These are phyloP conservation scores for Viola odorata DNA, from an alignment of 345 rosid species.

Conservation along the genomic window DNA sequence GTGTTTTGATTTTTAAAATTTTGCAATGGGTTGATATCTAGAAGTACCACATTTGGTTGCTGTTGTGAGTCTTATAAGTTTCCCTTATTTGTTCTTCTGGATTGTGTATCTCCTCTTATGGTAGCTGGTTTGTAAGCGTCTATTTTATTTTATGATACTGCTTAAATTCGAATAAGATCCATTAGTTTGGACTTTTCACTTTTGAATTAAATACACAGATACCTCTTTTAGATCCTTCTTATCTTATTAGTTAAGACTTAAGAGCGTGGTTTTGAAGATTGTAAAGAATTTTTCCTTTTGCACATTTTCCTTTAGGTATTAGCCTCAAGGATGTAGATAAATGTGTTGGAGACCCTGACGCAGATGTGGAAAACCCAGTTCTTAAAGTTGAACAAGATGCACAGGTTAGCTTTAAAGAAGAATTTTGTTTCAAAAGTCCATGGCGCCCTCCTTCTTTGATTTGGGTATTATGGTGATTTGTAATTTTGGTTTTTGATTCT, in stretches of 20 bases:
- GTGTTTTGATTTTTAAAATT: no score
- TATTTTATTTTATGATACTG: background rate
- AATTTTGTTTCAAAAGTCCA: background rate
- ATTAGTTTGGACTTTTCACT: background rate
- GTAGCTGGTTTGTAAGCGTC: background rate
- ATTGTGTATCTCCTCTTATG: no score
- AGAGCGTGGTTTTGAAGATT: background rate
- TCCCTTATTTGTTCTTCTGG: no score
- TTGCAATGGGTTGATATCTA: no score
- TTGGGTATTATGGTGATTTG: background rate
- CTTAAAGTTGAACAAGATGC: slow-evolving; percentile 82
- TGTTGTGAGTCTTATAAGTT: no score
- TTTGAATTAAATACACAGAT: background rate
- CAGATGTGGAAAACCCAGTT: slow-evolving; percentile 62
- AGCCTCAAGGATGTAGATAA: slow-evolving; percentile 67
- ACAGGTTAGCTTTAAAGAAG: slow-evolving; percentile 43
- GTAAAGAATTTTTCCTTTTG: background rate
- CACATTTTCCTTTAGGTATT: slow-evolving; percentile 31
- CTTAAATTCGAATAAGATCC: background rate
- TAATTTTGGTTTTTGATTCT: background rate
- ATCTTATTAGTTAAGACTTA: background rate
- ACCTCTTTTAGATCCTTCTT: background rate
- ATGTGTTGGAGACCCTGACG: slow-evolving; percentile 74
- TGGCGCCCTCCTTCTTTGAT: background rate
- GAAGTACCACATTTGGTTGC: no score